Evolutionary conservation across 2,329 filamentous ascomycete species (phyloP).

Genomic region (Nothopassalora personata): DNA sequence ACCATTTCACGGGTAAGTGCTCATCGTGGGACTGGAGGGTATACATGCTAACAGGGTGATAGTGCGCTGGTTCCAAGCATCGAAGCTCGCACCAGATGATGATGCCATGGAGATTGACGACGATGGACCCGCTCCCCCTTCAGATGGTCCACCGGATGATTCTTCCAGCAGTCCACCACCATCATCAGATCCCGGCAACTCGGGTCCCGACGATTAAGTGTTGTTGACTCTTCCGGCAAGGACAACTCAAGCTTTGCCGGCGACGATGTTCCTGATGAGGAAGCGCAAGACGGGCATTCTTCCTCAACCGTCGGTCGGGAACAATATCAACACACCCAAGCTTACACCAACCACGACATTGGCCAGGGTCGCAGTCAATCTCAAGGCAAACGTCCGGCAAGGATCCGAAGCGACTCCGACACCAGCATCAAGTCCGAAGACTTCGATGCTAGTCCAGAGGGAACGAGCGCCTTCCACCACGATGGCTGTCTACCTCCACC

Average conservation of each 20-base stretch:
- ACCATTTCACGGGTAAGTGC: not conserved
- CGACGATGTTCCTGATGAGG: not conserved
- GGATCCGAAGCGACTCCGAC: not conserved
- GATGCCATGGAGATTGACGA: not conserved
- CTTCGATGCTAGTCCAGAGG: not conserved
- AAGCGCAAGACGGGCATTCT: not conserved
- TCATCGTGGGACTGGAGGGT: not conserved
- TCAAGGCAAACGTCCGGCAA: no score
- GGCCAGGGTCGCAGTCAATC: not conserved
- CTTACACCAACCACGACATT: no score
- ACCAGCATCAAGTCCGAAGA: slow-evolving; percentile 1
- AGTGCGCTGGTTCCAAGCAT: not conserved
- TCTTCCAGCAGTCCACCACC: not conserved
- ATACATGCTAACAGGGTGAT: not conserved
- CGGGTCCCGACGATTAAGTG: not conserved
- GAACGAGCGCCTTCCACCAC: not conserved
- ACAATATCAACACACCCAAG: not conserved
- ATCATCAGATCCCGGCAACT: not conserved
- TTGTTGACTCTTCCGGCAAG: not conserved
- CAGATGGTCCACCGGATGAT: not conserved
- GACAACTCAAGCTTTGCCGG: not conserved
- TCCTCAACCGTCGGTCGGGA: not conserved
- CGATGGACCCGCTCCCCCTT: not conserved
- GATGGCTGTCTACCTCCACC: not conserved
- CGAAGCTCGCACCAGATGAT: not conserved